Evolutionary conservation across 352 stramenopile genomes (phyloP), one percentile per base, ranked within the genome.

Genomic region (Thraustochytrium aureum): DNA sequence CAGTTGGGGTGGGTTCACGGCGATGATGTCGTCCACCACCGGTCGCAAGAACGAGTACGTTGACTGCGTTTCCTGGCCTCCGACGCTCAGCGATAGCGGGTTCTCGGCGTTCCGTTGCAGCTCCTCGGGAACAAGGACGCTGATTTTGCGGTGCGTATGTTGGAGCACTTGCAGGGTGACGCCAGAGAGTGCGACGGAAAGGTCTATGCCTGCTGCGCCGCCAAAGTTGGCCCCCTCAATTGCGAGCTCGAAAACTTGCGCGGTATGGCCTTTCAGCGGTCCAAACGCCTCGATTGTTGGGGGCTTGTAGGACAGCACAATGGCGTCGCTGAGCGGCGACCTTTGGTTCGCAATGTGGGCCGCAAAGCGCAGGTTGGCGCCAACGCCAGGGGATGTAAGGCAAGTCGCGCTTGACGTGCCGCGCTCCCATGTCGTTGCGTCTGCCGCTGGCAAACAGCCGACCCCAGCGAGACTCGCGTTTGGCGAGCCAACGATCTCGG

Each of bases 51-150:
- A 61, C 30, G 26, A 39, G 41, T 79, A 79, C 0, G 32, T 20
- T 10, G n/a, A 22, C 0, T 1, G 6, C 7, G 41, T 32, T 0
- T 20, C 37, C 61, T 79, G 69, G 10, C 69, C 69, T 7, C 54
- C 69, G 4, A 79, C 59, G 10, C 4, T 6, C n/a, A 79, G 37
- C 5, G 6, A 3, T 7, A 79, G 2, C 5, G 43, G 26, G 41
- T 79, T 79, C 47, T 79, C 26, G 30, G 6, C 20, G 26, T 73
- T 72, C 14, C 69, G 69, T 6, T 79, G 69, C 4, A 79, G 56
- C 17, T 20, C 37, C 0, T 74, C 35, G 32, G 69, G 69, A 1
- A 79, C 54, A 14, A 26, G 3, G 32, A 73, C 2, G 14, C 17
- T 35, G 35, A 79, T n/a, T 1, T 17, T 50, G 0, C 17, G 7